Base-by-base conservation (phyloP, 1,284 basidiomycete genomes). In the Cutaneotrichosporon cyanovorans region DNA sequence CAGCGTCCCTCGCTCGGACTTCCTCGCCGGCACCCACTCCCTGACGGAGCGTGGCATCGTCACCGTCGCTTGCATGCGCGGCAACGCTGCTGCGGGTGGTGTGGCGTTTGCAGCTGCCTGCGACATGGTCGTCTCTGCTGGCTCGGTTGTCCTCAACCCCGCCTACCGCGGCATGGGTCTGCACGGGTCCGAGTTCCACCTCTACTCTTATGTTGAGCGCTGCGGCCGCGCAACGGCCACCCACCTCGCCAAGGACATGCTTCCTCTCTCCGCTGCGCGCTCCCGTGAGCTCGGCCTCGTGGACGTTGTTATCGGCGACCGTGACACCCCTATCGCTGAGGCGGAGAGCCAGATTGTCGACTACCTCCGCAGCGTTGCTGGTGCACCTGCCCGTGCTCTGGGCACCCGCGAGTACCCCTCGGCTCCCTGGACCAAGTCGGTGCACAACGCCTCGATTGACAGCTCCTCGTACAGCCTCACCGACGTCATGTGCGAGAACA, bases 61-160 rank as follows among this genome's bases (percentile, higher is more conserved):
- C n/a, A 75, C 73, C 1, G 62, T 76, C 22, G 66, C 74, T 1
- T 73, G 73, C 37, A 49, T 76, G 16, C 59, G 71, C 9, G 73
- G 72, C 19, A 76, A 76, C 54, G 73, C 73, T 1, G 74, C 74
- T 18, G 74, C 74, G 3, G 74, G 74, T 5, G 74, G 74, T 19
- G 68, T 76, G 10, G 74, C 74, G 2, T 55, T 76, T 33, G 74
- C 73, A 1, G 69, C 74, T 6, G 70, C 66, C 2, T 72, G 70
- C 32, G 74, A 75, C 57, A 57, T 74, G 15, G 70, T 72, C 18
- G 56, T 74, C 2, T 68, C 64, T 18, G 58, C 63, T 1, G 63
- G 69, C 37, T 60, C 58, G 7, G 73, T 69, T 9, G 72, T 74
- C 7, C 55, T 74, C 31, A 76, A 76, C 50, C 74, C 74, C 8